Evolutionary conservation across 768 basidiomycete genomes (phyloP).

Genomic region (Leccinum barrowsii): DNA sequence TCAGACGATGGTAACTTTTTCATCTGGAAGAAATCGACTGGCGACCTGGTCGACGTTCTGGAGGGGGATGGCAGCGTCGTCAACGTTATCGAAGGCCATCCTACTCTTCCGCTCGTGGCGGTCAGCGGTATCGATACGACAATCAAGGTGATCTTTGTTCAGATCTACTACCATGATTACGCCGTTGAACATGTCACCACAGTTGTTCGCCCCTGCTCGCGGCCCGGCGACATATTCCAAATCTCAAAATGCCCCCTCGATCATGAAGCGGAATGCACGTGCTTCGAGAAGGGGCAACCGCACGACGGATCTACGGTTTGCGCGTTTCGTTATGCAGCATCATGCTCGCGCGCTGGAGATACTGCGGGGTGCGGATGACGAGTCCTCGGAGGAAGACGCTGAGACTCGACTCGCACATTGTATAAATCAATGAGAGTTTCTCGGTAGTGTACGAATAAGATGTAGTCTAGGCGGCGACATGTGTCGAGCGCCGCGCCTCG

Average conservation of each 20-base stretch:
- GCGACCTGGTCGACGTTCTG: constrained; percentile 66
- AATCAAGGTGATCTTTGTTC: constrained; percentile 56
- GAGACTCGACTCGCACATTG: constrained; percentile 26
- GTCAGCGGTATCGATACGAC: constrained; percentile 85
- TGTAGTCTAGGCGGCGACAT: background rate
- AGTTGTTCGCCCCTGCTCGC: constrained; percentile 66
- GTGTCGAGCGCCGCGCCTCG: constrained; percentile 7
- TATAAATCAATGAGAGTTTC: constrained; percentile 26
- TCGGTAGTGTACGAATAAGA: constrained; percentile 1
- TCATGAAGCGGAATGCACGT: constrained; percentile 54
- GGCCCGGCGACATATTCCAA: constrained; percentile 51
- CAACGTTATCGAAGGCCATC: constrained; percentile 83
- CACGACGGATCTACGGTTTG: constrained; percentile 21
- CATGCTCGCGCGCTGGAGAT: constrained; percentile 24
- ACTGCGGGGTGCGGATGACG: constrained; percentile 22
- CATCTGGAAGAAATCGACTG: constrained; percentile 74
- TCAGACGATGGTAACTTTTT: constrained; percentile 89
- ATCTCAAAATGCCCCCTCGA: constrained; percentile 47
- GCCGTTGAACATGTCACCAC: background rate
- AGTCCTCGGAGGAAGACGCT: constrained; percentile 19
- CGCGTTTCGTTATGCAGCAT: constrained; percentile 32
- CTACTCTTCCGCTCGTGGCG: constrained; percentile 75
- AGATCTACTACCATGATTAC: background rate
- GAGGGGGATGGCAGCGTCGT: constrained; percentile 82
- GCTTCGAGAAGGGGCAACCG: constrained; percentile 26